A percentile compares a stretch with the other conserved stretches of the same genome.
Conservation (phyloP, 305 asterid genomes). For the Solanum aculeatissimum region DNA sequence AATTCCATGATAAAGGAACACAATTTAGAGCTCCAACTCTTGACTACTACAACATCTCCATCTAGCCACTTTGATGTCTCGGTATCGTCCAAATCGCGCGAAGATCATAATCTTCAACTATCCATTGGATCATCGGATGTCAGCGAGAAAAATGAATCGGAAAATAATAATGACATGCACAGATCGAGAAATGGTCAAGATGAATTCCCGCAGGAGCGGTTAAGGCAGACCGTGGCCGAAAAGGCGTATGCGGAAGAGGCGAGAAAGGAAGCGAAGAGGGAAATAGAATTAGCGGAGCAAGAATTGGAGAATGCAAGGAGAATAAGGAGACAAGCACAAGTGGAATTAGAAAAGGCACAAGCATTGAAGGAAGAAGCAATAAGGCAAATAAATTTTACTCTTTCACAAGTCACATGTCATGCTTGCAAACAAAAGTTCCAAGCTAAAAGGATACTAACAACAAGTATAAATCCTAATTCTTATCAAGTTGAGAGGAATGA, state of each 20-base stretch:
- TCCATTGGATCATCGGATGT: constrained; percentile 46
- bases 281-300: constrained; percentile 59
- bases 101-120: constrained; percentile 52
- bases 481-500: background rate
- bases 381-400: constrained; percentile 32
- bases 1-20: constrained; percentile 1
- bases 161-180: background rate
- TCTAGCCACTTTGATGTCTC: background rate
- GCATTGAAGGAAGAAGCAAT: constrained; percentile 42
- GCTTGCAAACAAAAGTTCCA: constrained; percentile 49
- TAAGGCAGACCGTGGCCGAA: constrained; percentile 46
- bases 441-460: background rate
- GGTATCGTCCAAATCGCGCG: background rate
- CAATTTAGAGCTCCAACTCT: constrained; percentile 25
- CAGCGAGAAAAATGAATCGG: background rate
- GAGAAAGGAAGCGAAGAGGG: constrained; percentile 49
- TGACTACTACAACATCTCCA: constrained; percentile 3
- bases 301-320: constrained; percentile 60
- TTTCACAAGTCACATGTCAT: constrained; percentile 60
- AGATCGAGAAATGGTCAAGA: constrained; percentile 5
- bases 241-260: constrained; percentile 64
- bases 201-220: constrained; percentile 22
- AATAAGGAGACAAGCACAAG: constrained; percentile 56
- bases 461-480: background rate
- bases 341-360: constrained; percentile 55